Evolutionary conservation across 1,284 basidiomycete species (phyloP), one percentile per base, ranked within the genome.

Genomic region (Rhodotorula glutinis): DNA sequence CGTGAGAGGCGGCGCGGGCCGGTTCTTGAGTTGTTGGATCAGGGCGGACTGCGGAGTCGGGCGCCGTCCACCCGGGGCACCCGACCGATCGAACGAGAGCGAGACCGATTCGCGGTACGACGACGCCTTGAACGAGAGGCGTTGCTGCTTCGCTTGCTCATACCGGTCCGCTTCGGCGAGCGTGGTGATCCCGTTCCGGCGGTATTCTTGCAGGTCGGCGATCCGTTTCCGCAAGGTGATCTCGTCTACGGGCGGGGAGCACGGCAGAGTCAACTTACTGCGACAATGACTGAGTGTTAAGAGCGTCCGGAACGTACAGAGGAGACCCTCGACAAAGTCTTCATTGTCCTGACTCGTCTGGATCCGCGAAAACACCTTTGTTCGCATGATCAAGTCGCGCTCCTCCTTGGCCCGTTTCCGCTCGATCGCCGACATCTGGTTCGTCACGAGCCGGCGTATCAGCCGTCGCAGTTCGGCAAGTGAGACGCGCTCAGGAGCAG

Each of bases 311-410:
- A 13, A 76, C 87, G 63, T 82, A 93, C 91, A 94, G 40, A 97
- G 84, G 64, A 98, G 85, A 60, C 96, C 94, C 29, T 92, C 86
- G 40, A 89, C 83, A 76, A 98, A 90, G 4, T 83, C 83, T 77
- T 98, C 95, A 75, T 91, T 96, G 78, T 98, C 94, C 66, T 89
- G 86, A 1, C 91, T 88, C 0, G 92, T 95, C 79, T 97, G 93
- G 55, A 98, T 82, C 66, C 90, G 88, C 30, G 95, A 88, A 79
- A 98, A 96, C 23, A 93, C 92, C 75, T 94, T 90, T 69, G 95
- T 84, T 44, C 94, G 87, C 75, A 91, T 87, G 27, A 94, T 79
- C 62, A 98, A 86, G 71, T 98, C 95, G 73, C 89, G 87, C 76
- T 98, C 94, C 70, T 98, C 95, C 75, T 91, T 90, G 21, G 86